phyloP scores from a whole-genome alignment of 2,329 filamentous ascomycete genomes.

The Rugonectria rugulosa region DNA sequence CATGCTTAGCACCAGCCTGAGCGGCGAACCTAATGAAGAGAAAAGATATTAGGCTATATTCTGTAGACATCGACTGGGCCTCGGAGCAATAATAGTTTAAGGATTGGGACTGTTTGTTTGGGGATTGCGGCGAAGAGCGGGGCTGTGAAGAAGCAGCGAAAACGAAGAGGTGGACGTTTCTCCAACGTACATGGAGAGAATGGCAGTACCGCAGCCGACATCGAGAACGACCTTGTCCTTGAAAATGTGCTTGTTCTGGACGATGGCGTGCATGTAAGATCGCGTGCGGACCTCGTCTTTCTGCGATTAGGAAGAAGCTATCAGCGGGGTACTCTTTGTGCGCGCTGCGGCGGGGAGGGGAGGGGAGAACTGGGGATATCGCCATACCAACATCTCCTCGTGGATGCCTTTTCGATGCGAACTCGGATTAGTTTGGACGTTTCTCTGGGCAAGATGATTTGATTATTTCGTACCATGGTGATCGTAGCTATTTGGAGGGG shows the following conservation, averaged over 20 bases:
- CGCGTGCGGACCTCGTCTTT: conserved; percentile 98
- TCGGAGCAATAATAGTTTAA: not conserved
- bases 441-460: conserved; percentile 20
- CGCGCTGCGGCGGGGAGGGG: conserved; percentile 25
- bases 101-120: not conserved
- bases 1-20: conserved; percentile 95
- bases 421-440: conserved; percentile 25
- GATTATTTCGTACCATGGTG: conserved; percentile 79
- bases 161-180: conserved; percentile 7
- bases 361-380: conserved; percentile 22
- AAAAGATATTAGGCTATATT: conserved; percentile 18
- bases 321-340: conserved; percentile 31
- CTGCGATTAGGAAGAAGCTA: conserved; percentile 53
- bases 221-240: conserved; percentile 88
- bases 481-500: conserved; percentile 76
- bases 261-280: conserved; percentile 96
- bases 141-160: not conserved
- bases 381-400: conserved; percentile 94
- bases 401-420: conserved; percentile 76
- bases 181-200: conserved; percentile 91
- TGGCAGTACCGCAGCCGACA: conserved; percentile 95
- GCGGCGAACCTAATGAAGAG: conserved; percentile 81
- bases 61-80: not conserved
- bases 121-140: conserved; percentile 1
- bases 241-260: conserved; percentile 95